These are phyloP conservation scores for Mycena capillaripes DNA, from an alignment of 768 basidiomycete species.

Conservation along the genomic window DNA sequence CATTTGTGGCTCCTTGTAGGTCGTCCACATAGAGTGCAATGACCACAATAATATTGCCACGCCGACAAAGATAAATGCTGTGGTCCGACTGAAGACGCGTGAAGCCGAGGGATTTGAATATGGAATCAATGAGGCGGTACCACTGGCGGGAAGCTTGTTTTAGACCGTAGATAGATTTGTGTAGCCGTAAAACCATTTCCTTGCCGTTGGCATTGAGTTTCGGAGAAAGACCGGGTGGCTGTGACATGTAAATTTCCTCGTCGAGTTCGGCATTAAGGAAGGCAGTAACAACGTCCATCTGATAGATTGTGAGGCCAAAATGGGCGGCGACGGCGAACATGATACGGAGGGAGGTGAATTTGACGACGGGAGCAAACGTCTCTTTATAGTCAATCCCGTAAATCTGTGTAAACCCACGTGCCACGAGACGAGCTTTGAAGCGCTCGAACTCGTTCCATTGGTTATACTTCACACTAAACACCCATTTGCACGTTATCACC, in stretches of 20 bases:
- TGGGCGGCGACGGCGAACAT: constrained; percentile 2
- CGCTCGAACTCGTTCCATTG: not conserved
- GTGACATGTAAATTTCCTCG: constrained; percentile 20
- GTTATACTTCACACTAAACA: not conserved
- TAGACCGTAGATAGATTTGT: constrained; percentile 14
- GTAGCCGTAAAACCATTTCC: constrained; percentile 1
- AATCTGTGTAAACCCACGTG: not conserved
- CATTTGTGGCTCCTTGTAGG: not conserved
- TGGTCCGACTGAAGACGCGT: not conserved
- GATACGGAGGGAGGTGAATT: not conserved
- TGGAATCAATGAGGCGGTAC: not conserved
- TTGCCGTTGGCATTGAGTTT: constrained; percentile 8
- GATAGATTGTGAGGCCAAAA: not conserved
- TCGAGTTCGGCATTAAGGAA: constrained; percentile 15
- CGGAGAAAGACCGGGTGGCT: constrained; percentile 3
- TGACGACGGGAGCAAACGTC: no score
- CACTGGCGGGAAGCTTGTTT: constrained; percentile 10
- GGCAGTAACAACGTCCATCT: constrained; percentile 12
- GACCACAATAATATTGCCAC: not conserved
- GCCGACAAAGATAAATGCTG: constrained; percentile 10
- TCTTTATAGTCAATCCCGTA: no score
- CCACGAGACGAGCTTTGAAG: constrained; percentile 8
- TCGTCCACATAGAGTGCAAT: constrained; percentile 7
- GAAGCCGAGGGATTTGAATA: constrained; percentile 1
- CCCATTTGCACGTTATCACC: constrained; percentile 14